Base-by-base conservation (phyloP, 768 basidiomycete species). In the Polyporus arcularius region DNA sequence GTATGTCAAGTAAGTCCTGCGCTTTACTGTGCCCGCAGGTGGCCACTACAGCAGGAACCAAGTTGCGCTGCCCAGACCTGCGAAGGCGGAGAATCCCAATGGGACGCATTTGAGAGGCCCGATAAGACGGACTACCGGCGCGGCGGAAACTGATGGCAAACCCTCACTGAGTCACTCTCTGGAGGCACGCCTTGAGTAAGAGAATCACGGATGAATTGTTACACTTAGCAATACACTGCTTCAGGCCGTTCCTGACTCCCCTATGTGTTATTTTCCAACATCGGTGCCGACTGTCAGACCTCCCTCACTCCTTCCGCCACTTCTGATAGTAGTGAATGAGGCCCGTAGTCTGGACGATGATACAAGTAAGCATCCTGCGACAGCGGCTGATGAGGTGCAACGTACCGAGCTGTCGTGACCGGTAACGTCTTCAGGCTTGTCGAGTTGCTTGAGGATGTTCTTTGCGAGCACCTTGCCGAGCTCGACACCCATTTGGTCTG, bases 401-500 rank as follows among this genome's bases (percentile, higher is more conserved):
- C 79, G 66, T 63, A 81, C 81, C 66, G 95, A 98, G 18, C 43
- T 18, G 18, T 98, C 97, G 70, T 98, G 97, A 5, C 90, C 92
- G 61, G 78, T 82, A 63, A 95, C 92, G 66, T 94, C 88, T 28
- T 79, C 21, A 26, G 21, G 21, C 21, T 26, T 26, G 21, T 26
- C 21, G 21, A 26, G 21, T 2, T 26, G 2, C 86, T 82, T 26
- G 53, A 98, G 82, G 69, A 99, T 98, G 68, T 89, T 90, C 86
- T 98, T 98, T 1, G 97, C 97, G 46, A 99, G 85, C 4, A 96
- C 92, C 74, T 98, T 98, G 58, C 96, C 96, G 56, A 98, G 89
- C 75, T 98, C 96, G 65, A 98, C 96, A 73, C 97, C 97, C 96
- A 98, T 97, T 87, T 98, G 97, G 75, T 98, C 94, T 93, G 68